Evolutionary conservation across 768 basidiomycete species (phyloP).

Genomic region (Panaeolus papilionaceus): DNA sequence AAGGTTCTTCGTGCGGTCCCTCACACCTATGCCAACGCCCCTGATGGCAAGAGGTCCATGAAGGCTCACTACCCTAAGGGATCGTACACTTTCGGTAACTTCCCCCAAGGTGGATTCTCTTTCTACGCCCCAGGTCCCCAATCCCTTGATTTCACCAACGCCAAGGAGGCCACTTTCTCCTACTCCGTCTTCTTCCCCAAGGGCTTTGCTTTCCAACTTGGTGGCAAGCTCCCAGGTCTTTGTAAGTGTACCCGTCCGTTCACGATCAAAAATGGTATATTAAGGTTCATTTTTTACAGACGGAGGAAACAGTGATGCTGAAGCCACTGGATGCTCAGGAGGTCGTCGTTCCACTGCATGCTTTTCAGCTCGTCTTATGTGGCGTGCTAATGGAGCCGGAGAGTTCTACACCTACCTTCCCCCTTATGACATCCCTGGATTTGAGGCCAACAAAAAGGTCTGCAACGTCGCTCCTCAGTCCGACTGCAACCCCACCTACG

Average conservation of each 20-base stretch:
- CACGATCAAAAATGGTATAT: slow-evolving; percentile 12
- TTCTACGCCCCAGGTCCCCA: slow-evolving; percentile 72
- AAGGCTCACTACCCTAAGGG: slow-evolving; percentile 61
- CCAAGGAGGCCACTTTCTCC: slow-evolving; percentile 70
- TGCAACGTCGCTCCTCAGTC: slow-evolving; percentile 56
- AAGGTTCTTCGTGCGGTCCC: slow-evolving; percentile 42
- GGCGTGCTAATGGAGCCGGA: slow-evolving; percentile 61
- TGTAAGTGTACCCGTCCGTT: slow-evolving; percentile 47
- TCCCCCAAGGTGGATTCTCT: slow-evolving; percentile 64
- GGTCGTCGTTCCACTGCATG: slow-evolving; percentile 61
- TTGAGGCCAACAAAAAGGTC: slow-evolving; percentile 53
- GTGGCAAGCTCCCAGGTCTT: slow-evolving; percentile 77
- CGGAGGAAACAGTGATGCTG: slow-evolving; percentile 57
- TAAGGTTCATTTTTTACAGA: slow-evolving; percentile 37
- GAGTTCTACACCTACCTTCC: slow-evolving; percentile 81
- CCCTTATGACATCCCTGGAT: slow-evolving; percentile 42
- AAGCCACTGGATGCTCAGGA: slow-evolving; percentile 65
- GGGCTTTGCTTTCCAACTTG: slow-evolving; percentile 69
- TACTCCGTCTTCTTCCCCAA: slow-evolving; percentile 67
- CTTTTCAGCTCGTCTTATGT: slow-evolving; percentile 76
- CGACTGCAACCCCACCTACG: slow-evolving; percentile 66
- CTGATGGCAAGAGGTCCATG: slow-evolving; percentile 60
- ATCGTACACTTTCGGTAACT: slow-evolving; percentile 55
- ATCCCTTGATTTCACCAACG: slow-evolving; percentile 58
- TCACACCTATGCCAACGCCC: slow-evolving; percentile 49